These are phyloP conservation scores for Thielaviopsis euricoi DNA, from an alignment of 2,329 filamentous ascomycete genomes.

Conservation along the genomic window DNA sequence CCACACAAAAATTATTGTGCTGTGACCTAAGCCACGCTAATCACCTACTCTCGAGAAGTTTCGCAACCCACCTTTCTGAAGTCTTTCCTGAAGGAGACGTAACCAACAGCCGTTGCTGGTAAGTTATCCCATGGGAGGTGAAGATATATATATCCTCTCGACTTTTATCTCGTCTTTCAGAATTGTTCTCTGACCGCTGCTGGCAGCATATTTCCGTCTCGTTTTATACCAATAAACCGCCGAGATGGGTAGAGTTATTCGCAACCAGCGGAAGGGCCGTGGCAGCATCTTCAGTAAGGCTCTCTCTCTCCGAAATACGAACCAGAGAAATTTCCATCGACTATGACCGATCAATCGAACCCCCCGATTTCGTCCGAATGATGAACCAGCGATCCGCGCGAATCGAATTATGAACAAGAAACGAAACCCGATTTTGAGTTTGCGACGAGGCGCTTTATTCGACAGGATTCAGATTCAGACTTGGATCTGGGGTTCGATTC, in stretches of 20 bases:
- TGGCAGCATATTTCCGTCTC: constrained; percentile 12
- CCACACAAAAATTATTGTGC: constrained; percentile 13
- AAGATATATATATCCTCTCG: constrained; percentile 1
- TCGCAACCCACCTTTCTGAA: constrained; percentile 12
- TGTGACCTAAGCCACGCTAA: constrained; percentile 10
- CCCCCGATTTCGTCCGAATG: neutral
- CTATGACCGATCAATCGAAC: constrained; percentile 9
- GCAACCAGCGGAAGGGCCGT: constrained; percentile 48
- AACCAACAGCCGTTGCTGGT: constrained; percentile 12
- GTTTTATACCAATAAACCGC: constrained; percentile 12
- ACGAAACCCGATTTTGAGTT: constrained; percentile 11
- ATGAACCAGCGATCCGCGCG: neutral
- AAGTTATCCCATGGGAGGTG: constrained; percentile 7
- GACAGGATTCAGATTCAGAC: neutral
- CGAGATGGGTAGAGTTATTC: constrained; percentile 43
- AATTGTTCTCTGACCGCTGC: constrained; percentile 12
- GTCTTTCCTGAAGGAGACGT: constrained; percentile 12
- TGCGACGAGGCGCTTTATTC: neutral
- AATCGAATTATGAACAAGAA: constrained; percentile 13
- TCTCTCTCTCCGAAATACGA: constrained; percentile 13
- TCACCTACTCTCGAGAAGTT: constrained; percentile 12
- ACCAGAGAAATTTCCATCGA: constrained; percentile 18
- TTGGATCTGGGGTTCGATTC: neutral
- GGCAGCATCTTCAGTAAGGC: constrained; percentile 41
- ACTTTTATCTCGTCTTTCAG: neutral